Evolutionary conservation across 768 basidiomycete species (phyloP).

Genomic region (Rhizopogon vinicolor): DNA sequence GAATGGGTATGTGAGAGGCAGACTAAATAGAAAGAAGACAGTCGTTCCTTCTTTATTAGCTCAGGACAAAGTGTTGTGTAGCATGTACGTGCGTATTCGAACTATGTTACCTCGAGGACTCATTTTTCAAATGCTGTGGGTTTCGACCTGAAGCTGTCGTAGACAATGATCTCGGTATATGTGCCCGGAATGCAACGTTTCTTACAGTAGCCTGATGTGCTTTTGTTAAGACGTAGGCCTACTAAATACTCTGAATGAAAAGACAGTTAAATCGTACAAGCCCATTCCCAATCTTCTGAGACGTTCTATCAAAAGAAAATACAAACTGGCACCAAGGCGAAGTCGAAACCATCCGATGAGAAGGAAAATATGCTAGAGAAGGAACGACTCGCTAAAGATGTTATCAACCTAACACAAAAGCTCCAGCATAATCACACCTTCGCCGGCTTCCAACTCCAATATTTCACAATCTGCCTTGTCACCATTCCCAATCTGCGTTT

Average conservation of each 20-base stretch:
- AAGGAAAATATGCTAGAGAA: slow-evolving; percentile 57
- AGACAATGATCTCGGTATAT: slow-evolving; percentile 76
- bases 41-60: too few species aligned
- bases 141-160: slow-evolving; percentile 48
- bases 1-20: too few species aligned
- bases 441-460: slow-evolving; percentile 43
- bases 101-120: neutral
- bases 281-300: slow-evolving; percentile 76
- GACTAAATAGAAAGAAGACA: too few species aligned
- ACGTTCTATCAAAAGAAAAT: slow-evolving; percentile 76
- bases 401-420: too few species aligned
- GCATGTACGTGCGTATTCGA: slow-evolving; percentile 33
- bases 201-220: slow-evolving; percentile 77
- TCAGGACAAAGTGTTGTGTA: slow-evolving; percentile 30
- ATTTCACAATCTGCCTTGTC: slow-evolving; percentile 83
- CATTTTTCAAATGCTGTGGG: slow-evolving; percentile 2
- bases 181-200: slow-evolving; percentile 76
- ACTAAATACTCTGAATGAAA: neutral
- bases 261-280: slow-evolving; percentile 21
- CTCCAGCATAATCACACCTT: slow-evolving; percentile 25
- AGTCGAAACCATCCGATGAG: slow-evolving; percentile 52
- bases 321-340: slow-evolving; percentile 53
- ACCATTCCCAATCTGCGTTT: slow-evolving; percentile 88
- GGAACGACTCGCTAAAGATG: too few species aligned
- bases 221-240: slow-evolving; percentile 65